Conservation (phyloP, 139 green algal genomes). For the Chlamydomonas sp. region DNA sequence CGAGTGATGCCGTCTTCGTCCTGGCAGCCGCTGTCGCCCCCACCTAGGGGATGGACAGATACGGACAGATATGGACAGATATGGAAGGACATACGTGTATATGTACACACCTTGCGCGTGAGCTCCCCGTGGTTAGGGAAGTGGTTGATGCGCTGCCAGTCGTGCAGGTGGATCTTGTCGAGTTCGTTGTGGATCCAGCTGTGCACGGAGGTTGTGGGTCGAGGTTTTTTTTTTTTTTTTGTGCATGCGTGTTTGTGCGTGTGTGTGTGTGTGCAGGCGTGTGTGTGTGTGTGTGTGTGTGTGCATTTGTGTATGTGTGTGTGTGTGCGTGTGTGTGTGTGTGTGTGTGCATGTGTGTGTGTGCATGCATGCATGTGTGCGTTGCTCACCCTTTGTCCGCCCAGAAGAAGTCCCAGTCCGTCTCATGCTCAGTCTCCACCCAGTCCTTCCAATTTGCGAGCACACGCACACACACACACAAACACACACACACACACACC, state of each 20-base stretch:
- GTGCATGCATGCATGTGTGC: too few species aligned
- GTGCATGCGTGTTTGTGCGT: neutral
- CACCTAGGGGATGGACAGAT: too few species aligned
- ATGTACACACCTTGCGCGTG: too few species aligned
- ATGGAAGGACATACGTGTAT: too few species aligned
- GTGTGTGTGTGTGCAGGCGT: too few species aligned
- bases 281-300: too few species aligned
- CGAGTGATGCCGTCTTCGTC: too few species aligned
- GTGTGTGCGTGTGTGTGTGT: neutral
- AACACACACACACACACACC: too few species aligned
- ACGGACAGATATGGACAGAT: too few species aligned
- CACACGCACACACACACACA: too few species aligned
- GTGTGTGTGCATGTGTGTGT: too few species aligned
- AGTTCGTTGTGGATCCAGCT: conserved; percentile 59
- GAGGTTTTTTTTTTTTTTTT: neutral
- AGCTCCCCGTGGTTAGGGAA: conserved; percentile 84
- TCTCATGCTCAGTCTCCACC: conserved; percentile 45
- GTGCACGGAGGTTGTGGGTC: neutral
- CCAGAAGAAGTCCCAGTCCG: conserved; percentile 59
- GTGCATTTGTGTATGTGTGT: neutral
- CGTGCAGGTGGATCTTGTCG: conserved; percentile 50
- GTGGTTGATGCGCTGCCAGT: conserved; percentile 80
- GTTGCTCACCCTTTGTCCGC: conserved; percentile 46
- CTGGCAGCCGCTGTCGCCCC: too few species aligned
- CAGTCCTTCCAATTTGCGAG: conserved; percentile 35